Conservation (phyloP, 2,329 filamentous ascomycete species). For the Alternaria hordeiaustralica region DNA sequence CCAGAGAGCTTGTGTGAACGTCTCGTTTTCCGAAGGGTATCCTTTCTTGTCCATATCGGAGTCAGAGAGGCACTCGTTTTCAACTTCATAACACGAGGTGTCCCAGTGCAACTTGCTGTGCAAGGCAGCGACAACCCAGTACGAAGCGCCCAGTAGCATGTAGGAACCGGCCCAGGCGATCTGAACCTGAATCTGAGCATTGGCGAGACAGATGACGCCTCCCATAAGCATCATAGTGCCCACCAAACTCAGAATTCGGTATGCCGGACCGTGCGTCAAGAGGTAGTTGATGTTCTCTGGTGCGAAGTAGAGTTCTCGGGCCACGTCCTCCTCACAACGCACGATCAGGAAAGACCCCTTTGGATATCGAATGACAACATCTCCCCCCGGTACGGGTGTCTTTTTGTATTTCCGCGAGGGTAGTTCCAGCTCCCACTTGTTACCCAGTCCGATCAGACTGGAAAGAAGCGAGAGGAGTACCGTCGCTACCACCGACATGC, state of each 20-base stretch:
- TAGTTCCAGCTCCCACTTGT: conserved; percentile 57
- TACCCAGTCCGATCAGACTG: conserved; percentile 56
- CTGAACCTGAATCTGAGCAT: conserved; percentile 56
- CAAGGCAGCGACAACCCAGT: conserved; percentile 60
- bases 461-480: conserved; percentile 57
- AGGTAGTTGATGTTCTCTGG: conserved; percentile 58
- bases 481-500: conserved; percentile 59
- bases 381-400: conserved; percentile 46
- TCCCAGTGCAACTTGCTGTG: conserved; percentile 58
- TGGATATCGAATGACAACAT: conserved; percentile 59
- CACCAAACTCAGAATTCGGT: conserved; percentile 56
- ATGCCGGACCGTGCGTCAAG: conserved; percentile 49
- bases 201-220: conserved; percentile 59
- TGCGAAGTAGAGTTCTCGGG: conserved; percentile 60
- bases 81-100: conserved; percentile 52
- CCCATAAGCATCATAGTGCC: conserved; percentile 61
- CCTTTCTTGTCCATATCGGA: conserved; percentile 44
- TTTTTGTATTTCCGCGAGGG: conserved; percentile 44
- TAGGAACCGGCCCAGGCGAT: conserved; percentile 58
- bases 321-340: conserved; percentile 57
- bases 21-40: conserved; percentile 38
- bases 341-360: conserved; percentile 60
- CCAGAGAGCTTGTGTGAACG: conserved; percentile 58
- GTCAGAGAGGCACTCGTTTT: conserved; percentile 44
- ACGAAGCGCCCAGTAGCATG: conserved; percentile 57